Evolutionary conservation across 2,329 filamentous ascomycete species (phyloP), one percentile per base, ranked within the genome.

Genomic region (Diaporthe longicolla): DNA sequence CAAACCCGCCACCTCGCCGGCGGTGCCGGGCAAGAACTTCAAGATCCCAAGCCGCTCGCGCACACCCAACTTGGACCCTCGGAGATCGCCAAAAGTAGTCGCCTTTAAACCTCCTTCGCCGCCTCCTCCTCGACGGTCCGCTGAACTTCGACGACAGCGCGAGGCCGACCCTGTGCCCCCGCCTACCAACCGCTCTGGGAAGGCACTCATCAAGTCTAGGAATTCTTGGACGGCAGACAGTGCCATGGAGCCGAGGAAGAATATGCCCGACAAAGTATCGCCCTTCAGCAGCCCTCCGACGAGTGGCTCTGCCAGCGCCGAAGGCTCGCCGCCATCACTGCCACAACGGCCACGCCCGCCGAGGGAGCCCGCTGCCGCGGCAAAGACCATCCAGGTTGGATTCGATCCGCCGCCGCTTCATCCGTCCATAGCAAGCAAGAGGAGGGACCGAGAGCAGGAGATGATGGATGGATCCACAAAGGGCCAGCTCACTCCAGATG

Each of bases 231-330:
- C 79, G 15, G 76, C 75, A 17, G 79, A 81, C 10, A 75, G 70
- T 26, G 72, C 76, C 8, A 76, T 81, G 32, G 84, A 86, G 54
- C 73, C 77, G 75, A 81, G 77, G 79, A 83, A 76, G 57, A 78
- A 84, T 79, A 45, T 85, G 80, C 58, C 83, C 79, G 82, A 85
- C 75, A 84, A 86, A 79, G 80, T 91, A 0, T 98, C 96, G 0
- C 95, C 96, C 0, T 98, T 98, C 80, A 95, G 88, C 79, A 98
- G 95, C 48, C 95, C 95, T 24, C 95, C 95, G 0, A 92, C 91
- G 77, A 96, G 93, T 80, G 78, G 77, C 32, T 78, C 76, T 21
- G 89, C 90, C 6, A 91, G 89, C 72, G 92, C 88, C 71, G 81
- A 88, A n/a, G 84, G 85, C n/a, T 84, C 84, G 9, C 87, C 87